Base-by-base conservation (phyloP, 2,329 filamentous ascomycete genomes). In the Pseudocercospora vitis region DNA sequence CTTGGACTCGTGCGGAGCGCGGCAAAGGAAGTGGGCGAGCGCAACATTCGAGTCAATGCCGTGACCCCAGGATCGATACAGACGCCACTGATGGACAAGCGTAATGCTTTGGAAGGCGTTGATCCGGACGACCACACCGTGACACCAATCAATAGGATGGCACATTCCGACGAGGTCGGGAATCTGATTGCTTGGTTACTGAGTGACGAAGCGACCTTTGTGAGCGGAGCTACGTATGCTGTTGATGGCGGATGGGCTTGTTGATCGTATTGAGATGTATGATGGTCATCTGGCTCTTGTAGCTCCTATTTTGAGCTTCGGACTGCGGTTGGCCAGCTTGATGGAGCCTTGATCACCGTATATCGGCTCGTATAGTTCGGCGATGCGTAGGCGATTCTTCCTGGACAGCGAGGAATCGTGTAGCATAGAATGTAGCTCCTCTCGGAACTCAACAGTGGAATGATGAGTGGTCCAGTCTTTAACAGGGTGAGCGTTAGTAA, bases 401-500 rank as follows among this genome's bases (percentile, higher is more conserved):
- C 78, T 76, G 50, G 84, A 87, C 52, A 89, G 68, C 66, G 83
- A 81, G 55, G 83, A 83, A 72, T 91, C 88, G 67, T 91, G 88
- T 90, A 84, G 69, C 91, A 91, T 52, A 91, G 68, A n/a, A 71
- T 82, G 91, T 82, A 87, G 90, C 59, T 78, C 81, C 3, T 80
- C 85, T 70, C 82, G 69, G 65, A 87, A 89, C 75, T 90, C 86
- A 7, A 86, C 85, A 61, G 91, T 86, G 2, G 84, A 88, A 69
- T 91, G 88, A 72, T 91, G 88, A 50, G 88, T 91, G 37, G 88
- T 91, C 88, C 88, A 91, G 1, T 88, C 87, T 21, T 87, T 70
- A 4, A 91, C 88, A 0, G 87, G 88, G 75, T 90, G 86, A 0
- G 76, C 79, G 58, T 89, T 91, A 1, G 82, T 87, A 91, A 0